Evolutionary conservation across 2,329 filamentous ascomycete genomes (phyloP), one percentile per base, ranked within the genome.

Genomic region (Fusarium camptoceras): DNA sequence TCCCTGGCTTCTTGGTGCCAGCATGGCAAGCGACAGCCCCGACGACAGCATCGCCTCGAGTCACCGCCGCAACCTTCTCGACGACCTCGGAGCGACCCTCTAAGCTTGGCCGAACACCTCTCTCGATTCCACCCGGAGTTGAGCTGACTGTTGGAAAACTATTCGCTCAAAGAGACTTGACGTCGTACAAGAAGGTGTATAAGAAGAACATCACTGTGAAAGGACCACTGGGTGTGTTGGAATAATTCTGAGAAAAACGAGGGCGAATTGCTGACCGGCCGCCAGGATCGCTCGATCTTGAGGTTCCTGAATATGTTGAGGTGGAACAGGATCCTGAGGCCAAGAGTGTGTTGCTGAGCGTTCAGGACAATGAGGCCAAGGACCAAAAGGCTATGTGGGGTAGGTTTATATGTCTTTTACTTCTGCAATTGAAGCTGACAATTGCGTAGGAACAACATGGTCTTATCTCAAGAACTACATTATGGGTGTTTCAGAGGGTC

Each of bases 311-410:
- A 3, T 99, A 92, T 78, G 83, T 98, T 59, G 88, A 84, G 37
- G 84, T 98, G 66, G 83, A 89, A 59, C 88, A 92, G 71, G 91
- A 97, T 76, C 79, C 83, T 22, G 85, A 85, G 53, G 81, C 85
- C 28, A 85, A 87, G 71, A 92, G 90, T 76, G 88, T 91, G 14
- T 85, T 85, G 31, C 82, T 99, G 71, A 88, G 85, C 58, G 89
- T 99, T 14, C 81, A 90, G 76, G 88, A 98, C 80, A 81, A 84
- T 20, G 83, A 88, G 20, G 80, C 89, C 55, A 91, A 90, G 82
- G 85, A 92, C 68, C 95, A 98, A 81, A 91, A 91, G 78, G 92
- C 92, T 80, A 98, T 98, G 94, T 98, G 96, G 96, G 96, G 95
- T 97, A 74, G 56, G 81, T 80, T 60, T 34, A 54, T 43, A 28